Conservation (phyloP, 805 yeast genomes). For the Yueomyces sp. region DNA sequence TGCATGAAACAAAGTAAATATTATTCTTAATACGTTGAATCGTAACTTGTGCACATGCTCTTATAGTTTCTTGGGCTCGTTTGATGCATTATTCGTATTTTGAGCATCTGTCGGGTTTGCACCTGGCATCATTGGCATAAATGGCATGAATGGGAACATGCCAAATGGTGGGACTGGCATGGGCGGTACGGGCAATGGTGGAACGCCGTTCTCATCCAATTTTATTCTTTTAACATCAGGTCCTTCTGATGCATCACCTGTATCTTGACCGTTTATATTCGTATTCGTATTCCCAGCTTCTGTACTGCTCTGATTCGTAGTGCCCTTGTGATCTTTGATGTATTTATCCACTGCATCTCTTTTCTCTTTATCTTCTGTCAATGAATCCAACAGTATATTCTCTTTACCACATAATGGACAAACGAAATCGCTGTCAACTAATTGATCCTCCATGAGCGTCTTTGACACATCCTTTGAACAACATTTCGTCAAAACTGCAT, state of each 20-base stretch:
- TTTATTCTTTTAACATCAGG: constrained; percentile 3
- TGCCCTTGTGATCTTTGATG: constrained; percentile 24
- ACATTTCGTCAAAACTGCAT: constrained; percentile 79
- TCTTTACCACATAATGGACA: constrained; percentile 77
- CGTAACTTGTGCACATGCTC: too few relatives aligned
- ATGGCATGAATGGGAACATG: constrained; percentile 27
- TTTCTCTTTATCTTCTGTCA: constrained; percentile 48
- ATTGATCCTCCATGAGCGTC: constrained; percentile 45
- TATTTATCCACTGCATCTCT: constrained; percentile 41
- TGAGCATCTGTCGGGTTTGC: background rate
- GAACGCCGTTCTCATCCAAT: constrained; percentile 1
- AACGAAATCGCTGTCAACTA: constrained; percentile 73
- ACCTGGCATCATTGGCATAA: constrained; percentile 6
- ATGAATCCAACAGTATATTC: constrained; percentile 64
- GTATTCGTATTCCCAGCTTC: constrained; percentile 3
- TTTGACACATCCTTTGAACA: constrained; percentile 48
- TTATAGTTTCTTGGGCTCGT: too few relatives aligned
- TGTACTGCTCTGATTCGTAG: constrained; percentile 5
- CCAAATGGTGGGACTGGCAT: constrained; percentile 22
- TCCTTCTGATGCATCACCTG: background rate
- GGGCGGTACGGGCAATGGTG: constrained; percentile 7
- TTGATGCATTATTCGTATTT: background rate
- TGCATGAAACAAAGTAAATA: too few relatives aligned
- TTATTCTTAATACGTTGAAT: too few relatives aligned
- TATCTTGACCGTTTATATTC: background rate